Evolutionary conservation across 192 early-diverging fungal species (phyloP), one percentile per base, ranked within the genome.

Genomic region (Coemansia nantahalensis): DNA sequence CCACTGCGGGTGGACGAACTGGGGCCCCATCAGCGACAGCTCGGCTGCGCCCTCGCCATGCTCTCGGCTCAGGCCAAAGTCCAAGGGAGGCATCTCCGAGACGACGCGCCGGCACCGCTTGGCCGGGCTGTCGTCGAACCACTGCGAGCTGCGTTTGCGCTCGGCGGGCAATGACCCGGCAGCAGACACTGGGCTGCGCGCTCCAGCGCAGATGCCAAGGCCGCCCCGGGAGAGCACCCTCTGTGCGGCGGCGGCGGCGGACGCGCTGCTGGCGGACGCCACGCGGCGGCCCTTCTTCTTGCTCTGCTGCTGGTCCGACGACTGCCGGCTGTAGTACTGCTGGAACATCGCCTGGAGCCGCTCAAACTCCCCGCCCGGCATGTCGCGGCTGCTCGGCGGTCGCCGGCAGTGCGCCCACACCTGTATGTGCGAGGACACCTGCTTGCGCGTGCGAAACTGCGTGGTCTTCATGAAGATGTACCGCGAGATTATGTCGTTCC

Each of bases 401-500:
- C 84, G 83, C 47, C 83, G 82, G 38, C 85, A 85, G 52, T 90
- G 84, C 45, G 82, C 84, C 62, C 86, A 75, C 8, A 90, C 87
- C 55, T 90, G 87, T 26, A 90, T 86, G 52, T 90, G 87, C 16
- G 84, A 87, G 2, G 86, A 87, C 7, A 90, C 86, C 51, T 90
- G 87, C 60, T 90, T 90, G 44, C 86, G 76, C n/a, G 86, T 79
- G 10, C 87, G 77, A 23, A 77, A 79, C 31, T 82, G 84, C 41
- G 62, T 37, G 1, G 86, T 90, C 36, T 83, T 79, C 56, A 79
- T 80, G 34, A 79, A 85, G 17, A 87, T 87, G 54, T 80, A 87
- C 28, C 86, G 84, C 8, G 87, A 84, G 26, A 90, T 86, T 13
- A 87, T 68, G 56, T 90, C 86, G 58, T 90, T 90, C 10, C 87